Conservation (phyloP, 2,329 filamentous ascomycete species). For the Penicillium paneum region DNA sequence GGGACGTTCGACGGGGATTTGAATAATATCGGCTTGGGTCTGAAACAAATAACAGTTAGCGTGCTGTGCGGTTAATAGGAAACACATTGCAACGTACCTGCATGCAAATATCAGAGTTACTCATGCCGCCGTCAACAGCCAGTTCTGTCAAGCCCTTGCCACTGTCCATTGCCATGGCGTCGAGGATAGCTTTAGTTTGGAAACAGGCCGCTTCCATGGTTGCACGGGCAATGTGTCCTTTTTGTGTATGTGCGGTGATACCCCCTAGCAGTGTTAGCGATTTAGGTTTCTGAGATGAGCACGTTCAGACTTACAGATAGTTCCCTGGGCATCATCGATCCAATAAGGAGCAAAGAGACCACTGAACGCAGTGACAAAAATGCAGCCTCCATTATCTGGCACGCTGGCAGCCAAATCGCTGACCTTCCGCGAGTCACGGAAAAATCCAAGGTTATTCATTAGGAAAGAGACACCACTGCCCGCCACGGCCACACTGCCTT, state of each 20-base stretch:
- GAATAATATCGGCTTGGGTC: constrained; percentile 80
- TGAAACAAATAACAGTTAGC: not conserved
- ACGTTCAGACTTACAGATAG: constrained; percentile 59
- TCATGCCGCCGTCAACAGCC: constrained; percentile 85
- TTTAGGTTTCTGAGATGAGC: constrained; percentile 5
- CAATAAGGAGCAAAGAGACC: constrained; percentile 91
- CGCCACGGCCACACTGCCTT: constrained; percentile 79
- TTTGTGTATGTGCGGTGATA: constrained; percentile 79
- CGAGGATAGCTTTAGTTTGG: constrained; percentile 86
- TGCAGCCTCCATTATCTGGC: constrained; percentile 74
- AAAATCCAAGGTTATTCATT: constrained; percentile 63
- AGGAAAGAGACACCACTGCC: constrained; percentile 76
- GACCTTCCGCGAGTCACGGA: constrained; percentile 60
- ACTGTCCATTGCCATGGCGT: constrained; percentile 86
- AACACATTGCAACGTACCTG: constrained; percentile 48
- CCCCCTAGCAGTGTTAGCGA: constrained; percentile 54
- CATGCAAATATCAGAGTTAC: constrained; percentile 85
- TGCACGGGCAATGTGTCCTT: constrained; percentile 81
- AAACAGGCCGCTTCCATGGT: constrained; percentile 90
- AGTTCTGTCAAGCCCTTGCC: constrained; percentile 70
- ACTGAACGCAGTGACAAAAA: constrained; percentile 87
- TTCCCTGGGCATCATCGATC: constrained; percentile 90
- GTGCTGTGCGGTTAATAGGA: constrained; percentile 48
- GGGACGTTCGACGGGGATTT: constrained; percentile 78
- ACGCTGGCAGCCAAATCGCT: constrained; percentile 63